These are phyloP conservation scores for Nannochloropsis gaditana DNA, from an alignment of 108 stramenopile species.

Conservation along the genomic window DNA sequence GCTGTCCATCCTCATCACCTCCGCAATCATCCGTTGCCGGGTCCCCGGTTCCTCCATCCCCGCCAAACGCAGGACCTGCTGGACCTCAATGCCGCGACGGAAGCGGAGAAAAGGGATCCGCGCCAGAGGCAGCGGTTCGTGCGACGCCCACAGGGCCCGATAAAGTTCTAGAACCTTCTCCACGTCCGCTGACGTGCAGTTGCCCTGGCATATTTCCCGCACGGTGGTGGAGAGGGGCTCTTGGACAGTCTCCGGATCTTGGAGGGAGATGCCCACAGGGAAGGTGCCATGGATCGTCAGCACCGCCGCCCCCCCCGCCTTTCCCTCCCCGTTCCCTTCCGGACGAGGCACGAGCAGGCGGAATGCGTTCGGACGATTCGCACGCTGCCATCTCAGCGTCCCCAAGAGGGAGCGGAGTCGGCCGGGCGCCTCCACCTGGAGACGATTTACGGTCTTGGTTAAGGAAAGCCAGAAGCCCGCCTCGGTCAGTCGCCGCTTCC, in stretches of 20 bases:
- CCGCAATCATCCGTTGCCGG: neutral
- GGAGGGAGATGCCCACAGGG: neutral
- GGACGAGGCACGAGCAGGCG: neutral
- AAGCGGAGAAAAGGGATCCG: neutral
- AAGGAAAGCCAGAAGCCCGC: neutral
- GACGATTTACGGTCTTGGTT: neutral
- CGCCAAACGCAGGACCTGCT: neutral
- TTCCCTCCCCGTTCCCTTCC: neutral
- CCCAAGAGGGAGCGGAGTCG: neutral
- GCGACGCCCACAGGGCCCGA: neutral
- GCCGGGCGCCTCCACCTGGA: neutral
- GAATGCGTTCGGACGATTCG: neutral
- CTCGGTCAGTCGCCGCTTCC: slow-evolving; percentile 9
- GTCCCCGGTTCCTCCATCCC: neutral
- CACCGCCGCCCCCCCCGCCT: neutral
- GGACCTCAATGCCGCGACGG: neutral
- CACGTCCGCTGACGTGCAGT: neutral
- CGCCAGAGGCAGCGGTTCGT: neutral
- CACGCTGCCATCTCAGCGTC: neutral
- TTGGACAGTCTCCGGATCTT: neutral
- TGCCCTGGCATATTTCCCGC: neutral
- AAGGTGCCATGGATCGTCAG: slow-evolving; percentile 1
- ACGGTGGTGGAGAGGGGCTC: neutral
- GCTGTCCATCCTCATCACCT: neutral
- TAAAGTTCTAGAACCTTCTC: slow-evolving; percentile 4